phyloP scores from a whole-genome alignment of 148 eudicot genomes.

The Euryodendron excelsum region DNA sequence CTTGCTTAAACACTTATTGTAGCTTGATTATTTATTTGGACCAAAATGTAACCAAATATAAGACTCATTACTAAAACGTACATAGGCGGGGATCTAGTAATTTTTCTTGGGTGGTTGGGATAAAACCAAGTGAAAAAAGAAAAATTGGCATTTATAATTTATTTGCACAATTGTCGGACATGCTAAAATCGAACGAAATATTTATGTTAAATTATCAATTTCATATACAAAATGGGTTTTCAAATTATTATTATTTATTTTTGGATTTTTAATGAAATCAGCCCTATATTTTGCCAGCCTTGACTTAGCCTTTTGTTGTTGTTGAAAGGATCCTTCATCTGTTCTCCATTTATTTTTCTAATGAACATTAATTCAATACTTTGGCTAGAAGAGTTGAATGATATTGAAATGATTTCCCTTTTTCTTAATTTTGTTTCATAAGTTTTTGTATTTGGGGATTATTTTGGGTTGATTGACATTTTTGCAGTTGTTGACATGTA shows the following conservation, averaged over 20 bases:
- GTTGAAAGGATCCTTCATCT: not conserved
- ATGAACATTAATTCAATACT: not conserved
- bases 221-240: not conserved
- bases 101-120: not conserved
- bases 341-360: not conserved
- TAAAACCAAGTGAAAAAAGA: not conserved
- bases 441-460: not conserved
- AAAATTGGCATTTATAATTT: not conserved
- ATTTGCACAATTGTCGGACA: not conserved
- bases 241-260: not conserved
- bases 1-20: not conserved
- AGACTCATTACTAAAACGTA: not conserved
- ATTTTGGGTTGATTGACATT: not conserved
- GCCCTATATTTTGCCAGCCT: not conserved
- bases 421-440: not conserved
- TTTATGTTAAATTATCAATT: not conserved
- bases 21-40: slow-evolving; percentile 1
- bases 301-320: not conserved
- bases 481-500: not conserved
- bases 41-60: not conserved
- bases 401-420: not conserved
- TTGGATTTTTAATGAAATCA: not conserved
- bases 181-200: not conserved
- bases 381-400: not conserved
- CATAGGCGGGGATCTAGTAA: not conserved